phyloP scores from a whole-genome alignment of 2,329 filamentous ascomycete genomes.

The Aspergillus persii region DNA sequence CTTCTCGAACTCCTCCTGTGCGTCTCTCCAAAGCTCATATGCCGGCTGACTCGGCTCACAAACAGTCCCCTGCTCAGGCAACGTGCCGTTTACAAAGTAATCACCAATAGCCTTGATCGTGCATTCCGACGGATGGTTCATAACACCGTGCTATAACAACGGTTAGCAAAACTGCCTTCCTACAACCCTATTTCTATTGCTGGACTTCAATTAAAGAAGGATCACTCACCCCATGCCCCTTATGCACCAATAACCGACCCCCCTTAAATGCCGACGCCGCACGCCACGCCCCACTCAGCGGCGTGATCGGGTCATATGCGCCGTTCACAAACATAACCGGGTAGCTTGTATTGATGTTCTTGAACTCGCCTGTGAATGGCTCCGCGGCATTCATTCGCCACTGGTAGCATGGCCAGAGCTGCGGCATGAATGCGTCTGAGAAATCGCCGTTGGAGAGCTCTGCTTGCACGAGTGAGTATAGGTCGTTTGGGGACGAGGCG shows the following conservation, averaged over 20 bases:
- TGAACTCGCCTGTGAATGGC: background rate
- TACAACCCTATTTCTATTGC: too few species aligned
- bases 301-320: conserved; percentile 3
- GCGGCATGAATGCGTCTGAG: conserved; percentile 1
- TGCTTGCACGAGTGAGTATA: conserved; percentile 1
- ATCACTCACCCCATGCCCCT: conserved; percentile 1
- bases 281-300: background rate
- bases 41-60: conserved; percentile 2
- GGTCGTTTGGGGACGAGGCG: background rate
- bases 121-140: conserved; percentile 6
- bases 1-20: background rate
- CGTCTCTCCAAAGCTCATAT: background rate
- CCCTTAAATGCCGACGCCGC: background rate
- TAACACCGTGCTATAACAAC: background rate
- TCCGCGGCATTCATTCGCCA: conserved; percentile 2
- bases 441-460: background rate
- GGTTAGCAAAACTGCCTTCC: too few species aligned
- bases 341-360: conserved; percentile 5
- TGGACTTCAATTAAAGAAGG: too few species aligned
- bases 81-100: conserved; percentile 2
- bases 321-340: conserved; percentile 2
- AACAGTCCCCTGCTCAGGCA: conserved; percentile 1
- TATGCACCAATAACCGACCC: conserved; percentile 1
- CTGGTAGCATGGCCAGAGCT: conserved; percentile 4
- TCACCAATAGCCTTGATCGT: background rate